Evolutionary conservation across 2,329 filamentous ascomycete genomes (phyloP).

Genomic region (Colletotrichum eremochloae): DNA sequence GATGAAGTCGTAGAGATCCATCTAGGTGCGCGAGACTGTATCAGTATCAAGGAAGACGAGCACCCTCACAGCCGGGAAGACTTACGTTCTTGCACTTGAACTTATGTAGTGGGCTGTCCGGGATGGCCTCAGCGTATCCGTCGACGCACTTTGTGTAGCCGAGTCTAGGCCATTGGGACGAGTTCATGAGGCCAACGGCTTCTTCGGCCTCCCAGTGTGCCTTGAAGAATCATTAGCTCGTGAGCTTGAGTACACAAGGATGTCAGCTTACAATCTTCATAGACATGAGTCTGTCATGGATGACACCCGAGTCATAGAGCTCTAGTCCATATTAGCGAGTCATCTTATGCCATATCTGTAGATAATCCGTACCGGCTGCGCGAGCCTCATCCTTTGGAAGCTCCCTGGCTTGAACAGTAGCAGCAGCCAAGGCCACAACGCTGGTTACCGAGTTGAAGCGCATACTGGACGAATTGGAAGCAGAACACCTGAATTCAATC

Average conservation of each 20-base stretch:
- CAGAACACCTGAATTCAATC: neutral
- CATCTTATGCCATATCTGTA: fast-evolving
- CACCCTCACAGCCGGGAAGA: neutral
- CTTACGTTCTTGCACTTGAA: conserved; percentile 45
- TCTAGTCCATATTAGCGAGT: conserved; percentile 24
- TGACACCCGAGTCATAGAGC: conserved; percentile 45
- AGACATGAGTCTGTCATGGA: conserved; percentile 45
- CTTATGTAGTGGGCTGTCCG: conserved; percentile 43
- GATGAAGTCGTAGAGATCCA: conserved; percentile 67
- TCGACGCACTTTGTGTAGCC: conserved; percentile 45
- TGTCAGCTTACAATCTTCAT: conserved; percentile 35
- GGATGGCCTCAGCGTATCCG: conserved; percentile 44
- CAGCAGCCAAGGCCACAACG: conserved; percentile 39
- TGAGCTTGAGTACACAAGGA: fast-evolving
- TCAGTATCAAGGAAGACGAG: too few relatives aligned
- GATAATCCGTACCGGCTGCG: conserved; percentile 38
- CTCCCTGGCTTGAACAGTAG: conserved; percentile 39
- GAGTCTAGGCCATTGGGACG: conserved; percentile 44
- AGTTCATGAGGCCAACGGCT: conserved; percentile 44
- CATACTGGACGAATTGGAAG: conserved; percentile 30
- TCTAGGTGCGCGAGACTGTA: conserved; percentile 29
- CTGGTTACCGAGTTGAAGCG: conserved; percentile 40
- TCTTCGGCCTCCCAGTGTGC: conserved; percentile 43
- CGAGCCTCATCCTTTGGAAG: conserved; percentile 43
- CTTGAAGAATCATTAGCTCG: neutral